A percentile compares a stretch with the other conserved stretches of the same genome.
phyloP scores from a whole-genome alignment of 202 grass and related monocot genomes.

The Setaria viridis region DNA sequence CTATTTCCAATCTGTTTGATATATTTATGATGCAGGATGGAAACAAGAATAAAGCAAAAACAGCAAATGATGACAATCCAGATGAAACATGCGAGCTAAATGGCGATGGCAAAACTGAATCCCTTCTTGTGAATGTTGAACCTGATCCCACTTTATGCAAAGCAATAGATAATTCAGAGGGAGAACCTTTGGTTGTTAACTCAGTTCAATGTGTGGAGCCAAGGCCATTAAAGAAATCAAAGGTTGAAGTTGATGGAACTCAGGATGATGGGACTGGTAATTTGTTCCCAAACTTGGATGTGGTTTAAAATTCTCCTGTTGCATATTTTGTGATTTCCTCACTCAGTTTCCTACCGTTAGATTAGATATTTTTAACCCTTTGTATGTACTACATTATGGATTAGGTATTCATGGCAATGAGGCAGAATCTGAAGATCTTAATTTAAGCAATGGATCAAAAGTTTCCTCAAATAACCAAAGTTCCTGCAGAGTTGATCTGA shows the following conservation, averaged over 20 bases:
- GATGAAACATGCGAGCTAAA: slow-evolving; percentile 40
- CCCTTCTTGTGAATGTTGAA: slow-evolving; percentile 36
- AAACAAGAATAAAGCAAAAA: slow-evolving; percentile 51
- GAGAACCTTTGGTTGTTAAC: slow-evolving; percentile 46
- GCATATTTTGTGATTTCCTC: not conserved
- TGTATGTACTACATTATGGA: slow-evolving; percentile 31
- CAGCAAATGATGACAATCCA: slow-evolving; percentile 43
- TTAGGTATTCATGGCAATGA: slow-evolving; percentile 48
- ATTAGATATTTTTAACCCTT: slow-evolving; percentile 18
- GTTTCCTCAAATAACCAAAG: slow-evolving; percentile 40
- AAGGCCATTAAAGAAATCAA: slow-evolving; percentile 84
- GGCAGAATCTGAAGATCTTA: slow-evolving; percentile 42
- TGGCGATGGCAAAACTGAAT: slow-evolving; percentile 43
- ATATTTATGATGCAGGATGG: slow-evolving; percentile 54
- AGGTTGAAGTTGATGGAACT: slow-evolving; percentile 65
- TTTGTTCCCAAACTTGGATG: slow-evolving; percentile 36
- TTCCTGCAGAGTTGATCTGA: slow-evolving; percentile 64
- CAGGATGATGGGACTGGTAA: slow-evolving; percentile 51
- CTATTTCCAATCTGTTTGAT: not conserved
- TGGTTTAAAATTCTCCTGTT: not conserved
- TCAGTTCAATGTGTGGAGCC: slow-evolving; percentile 42
- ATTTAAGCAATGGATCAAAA: slow-evolving; percentile 47
- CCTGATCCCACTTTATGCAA: slow-evolving; percentile 42
- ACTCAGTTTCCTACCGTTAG: not conserved
- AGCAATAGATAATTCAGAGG: slow-evolving; percentile 57